Conservation (phyloP, 2,329 filamentous ascomycete genomes). For the Apiospora rasikravindrae region DNA sequence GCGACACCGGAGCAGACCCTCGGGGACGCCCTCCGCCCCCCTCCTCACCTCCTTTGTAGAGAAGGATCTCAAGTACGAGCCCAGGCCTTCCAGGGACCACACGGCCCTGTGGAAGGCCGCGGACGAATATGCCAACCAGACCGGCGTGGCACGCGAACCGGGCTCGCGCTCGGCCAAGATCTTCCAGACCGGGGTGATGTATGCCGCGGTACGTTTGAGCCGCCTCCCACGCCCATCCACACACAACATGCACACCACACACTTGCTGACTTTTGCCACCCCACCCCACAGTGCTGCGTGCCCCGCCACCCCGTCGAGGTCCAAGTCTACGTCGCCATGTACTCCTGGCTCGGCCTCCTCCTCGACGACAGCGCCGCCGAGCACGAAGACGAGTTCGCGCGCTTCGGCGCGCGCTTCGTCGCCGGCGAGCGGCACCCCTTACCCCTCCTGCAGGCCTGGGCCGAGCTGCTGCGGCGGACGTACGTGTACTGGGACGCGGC, state of each 20-base stretch:
- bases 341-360: constrained; percentile 37
- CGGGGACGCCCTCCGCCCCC: not conserved
- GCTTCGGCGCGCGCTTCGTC: constrained; percentile 34
- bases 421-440: constrained; percentile 29
- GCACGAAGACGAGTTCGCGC: constrained; percentile 27
- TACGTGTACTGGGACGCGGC: constrained; percentile 34
- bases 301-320: constrained; percentile 27
- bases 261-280: not conserved
- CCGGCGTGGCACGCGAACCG: not conserved
- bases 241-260: not conserved
- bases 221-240: too few relatives aligned
- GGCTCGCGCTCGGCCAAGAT: not conserved
- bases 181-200: constrained; percentile 13
- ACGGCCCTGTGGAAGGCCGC: not conserved
- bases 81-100: not conserved
- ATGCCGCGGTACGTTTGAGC: not conserved
- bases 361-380: constrained; percentile 36
- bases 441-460: constrained; percentile 31
- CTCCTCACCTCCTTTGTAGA: not conserved
- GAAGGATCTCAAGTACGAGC: not conserved
- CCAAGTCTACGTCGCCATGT: constrained; percentile 39
- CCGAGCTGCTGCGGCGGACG: constrained; percentile 28
- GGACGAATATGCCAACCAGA: not conserved
- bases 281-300: not conserved
- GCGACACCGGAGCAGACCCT: not conserved